Evolutionary conservation across 2,329 filamentous ascomycete species (phyloP).

Genomic region (Bipolaris gigantea): DNA sequence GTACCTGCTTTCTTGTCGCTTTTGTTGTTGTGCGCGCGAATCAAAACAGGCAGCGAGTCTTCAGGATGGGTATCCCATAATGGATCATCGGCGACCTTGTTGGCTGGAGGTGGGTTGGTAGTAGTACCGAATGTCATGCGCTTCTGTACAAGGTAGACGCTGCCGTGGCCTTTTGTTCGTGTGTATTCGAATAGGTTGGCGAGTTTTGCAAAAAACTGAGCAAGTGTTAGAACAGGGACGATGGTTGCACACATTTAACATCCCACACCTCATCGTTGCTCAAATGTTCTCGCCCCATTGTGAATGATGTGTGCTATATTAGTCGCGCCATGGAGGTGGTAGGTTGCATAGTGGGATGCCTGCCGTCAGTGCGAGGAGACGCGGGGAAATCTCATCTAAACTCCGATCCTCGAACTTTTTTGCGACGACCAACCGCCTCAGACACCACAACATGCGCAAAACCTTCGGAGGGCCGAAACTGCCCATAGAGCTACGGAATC

Average conservation of each 20-base stretch:
- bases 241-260: slow-evolving; percentile 31
- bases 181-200: slow-evolving; percentile 67
- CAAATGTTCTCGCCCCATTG: slow-evolving; percentile 56
- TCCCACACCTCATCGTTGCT: slow-evolving; percentile 62
- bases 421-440: slow-evolving; percentile 17
- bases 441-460: slow-evolving; percentile 42
- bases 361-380: slow-evolving; percentile 23
- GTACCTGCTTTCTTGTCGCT: slow-evolving; percentile 51
- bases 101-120: slow-evolving; percentile 37
- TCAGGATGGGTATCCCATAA: slow-evolving; percentile 63
- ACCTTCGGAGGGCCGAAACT: slow-evolving; percentile 48
- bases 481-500: slow-evolving; percentile 50
- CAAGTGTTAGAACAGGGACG: slow-evolving; percentile 1
- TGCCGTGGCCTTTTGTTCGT: slow-evolving; percentile 71
- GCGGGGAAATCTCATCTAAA: slow-evolving; percentile 25
- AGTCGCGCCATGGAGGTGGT: slow-evolving; percentile 24
- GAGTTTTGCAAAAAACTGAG: slow-evolving; percentile 73
- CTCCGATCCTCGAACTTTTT: slow-evolving; percentile 41
- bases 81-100: slow-evolving; percentile 53
- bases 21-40: slow-evolving; percentile 81
- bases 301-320: slow-evolving; percentile 27
- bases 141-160: slow-evolving; percentile 76
- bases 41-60: slow-evolving; percentile 69
- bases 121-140: slow-evolving; percentile 55
- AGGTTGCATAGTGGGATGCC: slow-evolving; percentile 24